Percentiles rank a stretch among this genome's conserved stretches.
Conservation (phyloP, 495 filamentous ascomycete genomes). For the Podospora pseudoanserina region DNA sequence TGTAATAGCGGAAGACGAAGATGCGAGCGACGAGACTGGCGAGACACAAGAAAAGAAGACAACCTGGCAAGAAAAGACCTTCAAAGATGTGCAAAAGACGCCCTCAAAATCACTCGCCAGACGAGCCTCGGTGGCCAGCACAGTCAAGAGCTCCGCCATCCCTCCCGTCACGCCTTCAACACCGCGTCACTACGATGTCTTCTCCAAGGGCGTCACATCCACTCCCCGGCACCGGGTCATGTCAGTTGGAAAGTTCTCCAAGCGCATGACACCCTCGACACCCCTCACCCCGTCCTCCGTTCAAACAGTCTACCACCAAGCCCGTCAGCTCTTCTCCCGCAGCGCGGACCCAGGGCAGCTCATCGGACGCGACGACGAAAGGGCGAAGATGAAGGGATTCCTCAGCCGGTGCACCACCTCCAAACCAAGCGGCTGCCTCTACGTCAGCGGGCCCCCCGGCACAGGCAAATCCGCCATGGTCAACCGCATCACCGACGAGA, state of each 20-base stretch:
- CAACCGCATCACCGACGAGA: conserved; percentile 64
- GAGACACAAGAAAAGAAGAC: background rate
- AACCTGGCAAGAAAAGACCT: conserved; percentile 9
- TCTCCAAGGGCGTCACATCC: conserved; percentile 40
- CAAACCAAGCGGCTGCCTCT: conserved; percentile 75
- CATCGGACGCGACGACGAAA: conserved; percentile 79
- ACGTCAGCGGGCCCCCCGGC: conserved; percentile 92
- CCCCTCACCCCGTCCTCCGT: conserved; percentile 59
- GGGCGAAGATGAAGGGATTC: conserved; percentile 64
- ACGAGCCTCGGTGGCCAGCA: conserved; percentile 17
- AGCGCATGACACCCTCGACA: conserved; percentile 55
- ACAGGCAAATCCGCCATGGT: conserved; percentile 96
- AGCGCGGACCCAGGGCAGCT: conserved; percentile 70
- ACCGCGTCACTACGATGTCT: conserved; percentile 53
- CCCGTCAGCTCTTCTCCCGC: conserved; percentile 81
- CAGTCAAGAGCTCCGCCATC: conserved; percentile 19
- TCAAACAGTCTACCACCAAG: conserved; percentile 77
- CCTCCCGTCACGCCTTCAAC: conserved; percentile 63
- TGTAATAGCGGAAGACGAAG: conserved; percentile 6
- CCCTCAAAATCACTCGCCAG: conserved; percentile 28
- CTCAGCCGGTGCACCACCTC: conserved; percentile 59
- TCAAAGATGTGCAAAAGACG: conserved; percentile 24
- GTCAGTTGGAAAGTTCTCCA: conserved; percentile 49
- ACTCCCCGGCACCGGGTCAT: conserved; percentile 49
- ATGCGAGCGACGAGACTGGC: background rate